Percentiles rank a stretch among this genome's conserved stretches.
These are phyloP conservation scores for Elongisporangium anandrum DNA, from an alignment of 352 stramenopile genomes.

Conservation along the genomic window DNA sequence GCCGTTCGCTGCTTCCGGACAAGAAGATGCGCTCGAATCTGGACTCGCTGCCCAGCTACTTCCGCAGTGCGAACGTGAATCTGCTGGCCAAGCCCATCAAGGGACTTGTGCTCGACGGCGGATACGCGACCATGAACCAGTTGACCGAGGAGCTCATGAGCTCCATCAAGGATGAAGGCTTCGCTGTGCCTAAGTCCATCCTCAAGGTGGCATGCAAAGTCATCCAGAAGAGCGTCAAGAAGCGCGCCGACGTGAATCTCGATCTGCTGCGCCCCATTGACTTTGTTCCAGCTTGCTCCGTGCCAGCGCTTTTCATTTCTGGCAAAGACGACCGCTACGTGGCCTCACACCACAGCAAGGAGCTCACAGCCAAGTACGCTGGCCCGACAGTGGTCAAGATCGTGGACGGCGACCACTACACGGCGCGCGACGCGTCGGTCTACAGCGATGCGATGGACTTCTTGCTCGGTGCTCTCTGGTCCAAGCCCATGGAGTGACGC, in stretches of 20 bases:
- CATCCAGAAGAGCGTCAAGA: conserved; percentile 74
- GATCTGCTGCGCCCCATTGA: conserved; percentile 63
- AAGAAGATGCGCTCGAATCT: conserved; percentile 49
- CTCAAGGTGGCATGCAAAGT: conserved; percentile 63
- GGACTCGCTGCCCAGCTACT: conserved; percentile 45
- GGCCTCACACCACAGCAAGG: conserved; percentile 51
- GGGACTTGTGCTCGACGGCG: conserved; percentile 69
- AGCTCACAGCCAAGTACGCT: conserved; percentile 56
- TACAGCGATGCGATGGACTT: conserved; percentile 68
- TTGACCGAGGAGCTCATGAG: conserved; percentile 61
- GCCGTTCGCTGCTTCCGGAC: conserved; percentile 42
- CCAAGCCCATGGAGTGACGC: conserved; percentile 18
- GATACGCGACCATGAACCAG: conserved; percentile 65
- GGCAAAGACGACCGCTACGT: conserved; percentile 71
- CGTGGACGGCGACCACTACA: conserved; percentile 70
- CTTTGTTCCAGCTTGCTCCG: conserved; percentile 60
- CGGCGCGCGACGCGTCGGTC: conserved; percentile 26
- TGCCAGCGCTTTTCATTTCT: conserved; percentile 68
- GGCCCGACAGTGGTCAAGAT: conserved; percentile 43
- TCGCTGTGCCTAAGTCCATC: conserved; percentile 60
- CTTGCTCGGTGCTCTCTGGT: conserved; percentile 38
- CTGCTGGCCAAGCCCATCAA: conserved; percentile 59
- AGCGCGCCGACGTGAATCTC: conserved; percentile 70
- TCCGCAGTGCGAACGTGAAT: conserved; percentile 37
- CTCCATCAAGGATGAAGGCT: conserved; percentile 66